Conservation (phyloP, 176 grass and related monocot species). For the Rhynchospora tenuis region DNA sequence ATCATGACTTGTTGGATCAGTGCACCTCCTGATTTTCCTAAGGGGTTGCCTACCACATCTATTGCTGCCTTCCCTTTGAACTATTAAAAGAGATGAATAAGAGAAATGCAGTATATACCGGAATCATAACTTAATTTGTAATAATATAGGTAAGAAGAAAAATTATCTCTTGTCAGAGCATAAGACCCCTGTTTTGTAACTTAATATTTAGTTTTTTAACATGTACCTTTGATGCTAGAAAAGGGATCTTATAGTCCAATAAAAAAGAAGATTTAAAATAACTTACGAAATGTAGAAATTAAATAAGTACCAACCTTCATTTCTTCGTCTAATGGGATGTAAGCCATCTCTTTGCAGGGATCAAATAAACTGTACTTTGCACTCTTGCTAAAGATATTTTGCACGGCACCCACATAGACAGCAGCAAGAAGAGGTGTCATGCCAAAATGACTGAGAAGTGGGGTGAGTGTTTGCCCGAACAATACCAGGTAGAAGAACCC, state of each 20-base stretch:
- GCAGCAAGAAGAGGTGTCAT: constrained; percentile 82
- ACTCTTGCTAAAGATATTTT: constrained; percentile 96
- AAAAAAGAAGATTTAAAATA: background rate
- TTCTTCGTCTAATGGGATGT: constrained; percentile 87
- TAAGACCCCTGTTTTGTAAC: background rate
- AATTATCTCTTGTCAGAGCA: too few species aligned
- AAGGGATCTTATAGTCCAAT: background rate
- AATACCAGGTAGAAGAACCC: constrained; percentile 82
- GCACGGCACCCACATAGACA: constrained; percentile 75
- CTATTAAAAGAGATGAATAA: constrained; percentile 12
- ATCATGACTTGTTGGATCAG: constrained; percentile 91
- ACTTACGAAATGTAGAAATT: background rate
- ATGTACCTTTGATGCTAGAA: background rate
- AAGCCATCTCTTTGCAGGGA: constrained; percentile 95
- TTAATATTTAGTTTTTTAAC: background rate
- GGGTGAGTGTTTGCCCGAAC: constrained; percentile 66
- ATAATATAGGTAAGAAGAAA: background rate
- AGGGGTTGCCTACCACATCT: constrained; percentile 87
- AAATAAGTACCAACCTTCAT: constrained; percentile 59
- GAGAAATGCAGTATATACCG: background rate
- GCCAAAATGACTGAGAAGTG: constrained; percentile 47
- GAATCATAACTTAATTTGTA: background rate
- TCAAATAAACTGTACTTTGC: constrained; percentile 95
- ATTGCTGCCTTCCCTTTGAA: constrained; percentile 91
- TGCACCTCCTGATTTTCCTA: constrained; percentile 78